Conservation (phyloP, 2,329 filamentous ascomycete genomes). For the Grosmannia serpens region DNA sequence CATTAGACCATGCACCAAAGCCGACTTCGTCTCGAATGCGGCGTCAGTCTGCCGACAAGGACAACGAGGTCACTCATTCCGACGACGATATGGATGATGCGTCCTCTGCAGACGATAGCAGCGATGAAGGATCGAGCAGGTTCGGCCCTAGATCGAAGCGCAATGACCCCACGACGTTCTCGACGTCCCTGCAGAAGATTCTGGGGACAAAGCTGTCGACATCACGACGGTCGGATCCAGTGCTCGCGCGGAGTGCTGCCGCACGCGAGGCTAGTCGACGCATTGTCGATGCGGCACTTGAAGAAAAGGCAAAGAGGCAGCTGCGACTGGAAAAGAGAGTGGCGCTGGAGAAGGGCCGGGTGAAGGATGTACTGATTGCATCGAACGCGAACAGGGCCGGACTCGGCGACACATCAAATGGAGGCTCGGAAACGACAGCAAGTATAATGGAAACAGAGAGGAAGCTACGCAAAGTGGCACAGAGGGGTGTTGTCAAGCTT, state of each 20-base stretch:
- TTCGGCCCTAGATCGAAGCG: slow-evolving; percentile 55
- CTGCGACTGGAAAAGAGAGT: slow-evolving; percentile 69
- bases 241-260: slow-evolving; percentile 71
- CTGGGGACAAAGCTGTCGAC: slow-evolving; percentile 77
- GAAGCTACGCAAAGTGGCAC: slow-evolving; percentile 72
- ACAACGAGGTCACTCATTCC: slow-evolving; percentile 20
- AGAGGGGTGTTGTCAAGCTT: slow-evolving; percentile 87
- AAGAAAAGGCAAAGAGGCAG: slow-evolving; percentile 68
- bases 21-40: slow-evolving; percentile 4
- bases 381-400: slow-evolving; percentile 14
- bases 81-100: slow-evolving; percentile 19
- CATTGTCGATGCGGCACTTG: slow-evolving; percentile 64
- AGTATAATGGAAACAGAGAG: slow-evolving; percentile 62
- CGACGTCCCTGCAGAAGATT: slow-evolving; percentile 88
- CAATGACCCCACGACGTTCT: slow-evolving; percentile 85
- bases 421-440: slow-evolving; percentile 34
- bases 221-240: slow-evolving; percentile 73
- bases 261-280: slow-evolving; percentile 63
- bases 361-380: slow-evolving; percentile 70
- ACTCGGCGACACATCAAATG: slow-evolving; percentile 13
- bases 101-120: slow-evolving; percentile 12
- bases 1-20: slow-evolving; percentile 15
- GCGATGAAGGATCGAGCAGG: not conserved
- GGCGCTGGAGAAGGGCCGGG: slow-evolving; percentile 73
- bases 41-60: slow-evolving; percentile 25